Percentiles rank a stretch among this genome's conserved stretches.
Evolutionary conservation across 306 rosid genomes (phyloP).

Genomic region (Vigna unguiculata): DNA sequence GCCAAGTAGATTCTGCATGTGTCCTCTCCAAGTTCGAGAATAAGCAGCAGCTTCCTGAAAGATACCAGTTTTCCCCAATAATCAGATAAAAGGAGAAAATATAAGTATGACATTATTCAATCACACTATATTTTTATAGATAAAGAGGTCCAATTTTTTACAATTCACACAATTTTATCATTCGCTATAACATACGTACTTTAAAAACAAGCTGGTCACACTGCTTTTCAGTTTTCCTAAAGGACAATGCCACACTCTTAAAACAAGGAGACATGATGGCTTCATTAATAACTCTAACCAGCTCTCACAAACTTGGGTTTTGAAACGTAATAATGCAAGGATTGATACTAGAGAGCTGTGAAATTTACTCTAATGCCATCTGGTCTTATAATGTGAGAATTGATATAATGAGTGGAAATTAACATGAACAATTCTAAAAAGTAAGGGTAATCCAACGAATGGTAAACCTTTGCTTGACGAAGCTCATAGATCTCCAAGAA

Average conservation of each 20-base stretch:
- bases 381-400: neutral
- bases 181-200: neutral
- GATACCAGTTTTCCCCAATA: conserved; percentile 40
- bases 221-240: conserved; percentile 26
- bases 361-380: conserved; percentile 3
- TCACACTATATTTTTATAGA: conserved; percentile 16
- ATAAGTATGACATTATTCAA: conserved; percentile 17
- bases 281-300: conserved; percentile 6
- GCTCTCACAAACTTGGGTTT: conserved; percentile 6
- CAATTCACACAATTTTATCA: conserved; percentile 23
- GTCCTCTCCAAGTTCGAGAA: conserved; percentile 99
- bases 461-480: conserved; percentile 90
- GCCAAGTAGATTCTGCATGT: conserved; percentile 96
- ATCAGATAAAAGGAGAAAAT: conserved; percentile 27
- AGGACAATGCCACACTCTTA: conserved; percentile 28
- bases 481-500: conserved; percentile 97
- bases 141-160: neutral
- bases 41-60: conserved; percentile 97
- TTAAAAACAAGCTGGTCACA: conserved; percentile 9
- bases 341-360: neutral
- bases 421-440: conserved; percentile 4
- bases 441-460: conserved; percentile 34
- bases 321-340: neutral
- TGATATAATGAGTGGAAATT: neutral
- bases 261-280: conserved; percentile 6